Conservation (phyloP, 306 rosid genomes). For the Spatholobus suberectus region DNA sequence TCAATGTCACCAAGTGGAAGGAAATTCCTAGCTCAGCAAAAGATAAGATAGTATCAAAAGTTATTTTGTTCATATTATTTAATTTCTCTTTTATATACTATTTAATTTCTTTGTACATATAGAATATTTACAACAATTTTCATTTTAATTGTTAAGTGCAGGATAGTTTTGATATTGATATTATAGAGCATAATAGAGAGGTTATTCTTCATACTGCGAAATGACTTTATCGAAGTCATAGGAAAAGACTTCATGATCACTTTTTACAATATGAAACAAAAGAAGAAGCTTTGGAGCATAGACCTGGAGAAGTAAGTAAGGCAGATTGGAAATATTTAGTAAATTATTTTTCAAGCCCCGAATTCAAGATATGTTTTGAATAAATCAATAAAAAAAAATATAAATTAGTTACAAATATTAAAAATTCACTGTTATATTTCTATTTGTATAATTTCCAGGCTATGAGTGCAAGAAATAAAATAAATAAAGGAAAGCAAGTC, state of each 20-base stretch:
- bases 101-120: too few species aligned
- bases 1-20: too few species aligned
- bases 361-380: not conserved
- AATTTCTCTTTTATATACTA: too few species aligned
- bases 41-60: too few species aligned
- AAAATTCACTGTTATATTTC: not conserved
- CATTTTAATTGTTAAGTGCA: too few species aligned
- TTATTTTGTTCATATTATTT: too few species aligned
- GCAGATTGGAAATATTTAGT: not conserved
- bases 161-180: too few species aligned
- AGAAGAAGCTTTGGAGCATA: not conserved
- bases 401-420: not conserved
- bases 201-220: not conserved
- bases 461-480: not conserved
- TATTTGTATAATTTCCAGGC: not conserved
- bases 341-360: not conserved
- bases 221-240: not conserved
- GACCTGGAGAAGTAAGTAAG: not conserved
- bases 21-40: too few species aligned
- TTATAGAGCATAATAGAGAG: not conserved
- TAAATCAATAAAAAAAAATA: not conserved
- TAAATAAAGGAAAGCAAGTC: not conserved
- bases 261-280: slow-evolving; percentile 1
- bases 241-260: not conserved
- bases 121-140: too few species aligned